Percentiles rank a stretch among this genome's conserved stretches.
These are phyloP conservation scores for Pichia nanzhaoensis DNA, from an alignment of 805 yeast genomes.

Conservation along the genomic window DNA sequence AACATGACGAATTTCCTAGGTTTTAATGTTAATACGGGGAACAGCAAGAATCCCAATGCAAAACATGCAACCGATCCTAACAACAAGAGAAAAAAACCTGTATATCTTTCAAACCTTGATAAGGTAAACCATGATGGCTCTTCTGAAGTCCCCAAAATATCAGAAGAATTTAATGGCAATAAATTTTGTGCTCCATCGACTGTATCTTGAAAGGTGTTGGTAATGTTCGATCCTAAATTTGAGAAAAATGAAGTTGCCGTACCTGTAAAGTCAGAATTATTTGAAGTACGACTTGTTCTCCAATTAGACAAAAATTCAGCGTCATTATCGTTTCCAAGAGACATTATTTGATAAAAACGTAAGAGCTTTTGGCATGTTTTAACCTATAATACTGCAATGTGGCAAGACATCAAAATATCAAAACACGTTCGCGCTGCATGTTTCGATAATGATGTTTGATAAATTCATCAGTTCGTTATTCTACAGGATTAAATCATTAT, in stretches of 20 bases:
- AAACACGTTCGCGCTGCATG: not conserved
- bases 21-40: slow-evolving; percentile 83
- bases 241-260: slow-evolving; percentile 11
- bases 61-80: slow-evolving; percentile 77
- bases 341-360: too few species aligned
- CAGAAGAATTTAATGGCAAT: slow-evolving; percentile 57
- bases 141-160: slow-evolving; percentile 34
- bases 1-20: slow-evolving; percentile 86
- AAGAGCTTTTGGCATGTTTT: too few species aligned
- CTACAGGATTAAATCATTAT: not conserved
- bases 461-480: not conserved
- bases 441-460: not conserved
- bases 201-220: slow-evolving; percentile 19
- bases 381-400: too few species aligned
- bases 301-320: slow-evolving; percentile 26
- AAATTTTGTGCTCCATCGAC: slow-evolving; percentile 54
- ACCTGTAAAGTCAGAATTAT: slow-evolving; percentile 10
- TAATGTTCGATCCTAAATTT: slow-evolving; percentile 13
- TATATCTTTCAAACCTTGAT: slow-evolving; percentile 71
- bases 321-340: slow-evolving; percentile 14
- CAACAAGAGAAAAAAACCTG: slow-evolving; percentile 72
- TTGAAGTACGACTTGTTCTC: slow-evolving; percentile 18
- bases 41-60: slow-evolving; percentile 68
- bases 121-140: slow-evolving; percentile 76
- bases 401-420: too few species aligned